These are phyloP conservation scores for Rosa multiflora DNA, from an alignment of 306 rosid genomes.

Conservation along the genomic window DNA sequence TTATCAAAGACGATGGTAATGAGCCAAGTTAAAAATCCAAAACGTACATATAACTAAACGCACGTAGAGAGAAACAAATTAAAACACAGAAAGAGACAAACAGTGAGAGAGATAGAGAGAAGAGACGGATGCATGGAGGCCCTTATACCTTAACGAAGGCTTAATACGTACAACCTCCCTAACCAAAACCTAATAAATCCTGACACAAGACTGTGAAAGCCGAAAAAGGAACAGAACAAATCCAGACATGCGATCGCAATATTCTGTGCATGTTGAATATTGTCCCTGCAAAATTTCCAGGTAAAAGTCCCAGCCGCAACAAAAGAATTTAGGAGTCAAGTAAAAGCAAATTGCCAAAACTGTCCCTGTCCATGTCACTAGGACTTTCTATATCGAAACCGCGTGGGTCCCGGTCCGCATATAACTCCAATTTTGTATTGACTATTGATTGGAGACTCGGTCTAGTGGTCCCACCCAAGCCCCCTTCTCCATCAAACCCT, in stretches of 20 bases:
- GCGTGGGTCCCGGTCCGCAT: slow-evolving; percentile 50
- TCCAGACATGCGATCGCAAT: too few species aligned
- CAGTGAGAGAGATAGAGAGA: slow-evolving; percentile 16
- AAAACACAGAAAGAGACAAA: slow-evolving; percentile 6
- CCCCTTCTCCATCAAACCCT: background rate
- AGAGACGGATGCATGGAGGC: slow-evolving; percentile 41
- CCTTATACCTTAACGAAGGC: slow-evolving; percentile 33
- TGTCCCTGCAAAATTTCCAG: slow-evolving; percentile 32
- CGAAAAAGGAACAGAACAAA: too few species aligned
- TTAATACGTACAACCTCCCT: too few species aligned
- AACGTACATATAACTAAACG: slow-evolving; percentile 12
- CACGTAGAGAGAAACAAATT: slow-evolving; percentile 1
- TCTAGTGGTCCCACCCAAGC: background rate
- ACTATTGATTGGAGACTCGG: slow-evolving; percentile 28
- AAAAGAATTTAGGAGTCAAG: slow-evolving; percentile 21
- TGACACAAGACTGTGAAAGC: too few species aligned
- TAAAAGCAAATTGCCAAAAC: background rate
- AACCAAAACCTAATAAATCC: too few species aligned
- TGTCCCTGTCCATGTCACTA: slow-evolving; percentile 3
- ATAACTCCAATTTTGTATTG: background rate
- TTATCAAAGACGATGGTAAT: slow-evolving; percentile 40
- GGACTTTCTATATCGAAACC: slow-evolving; percentile 37
- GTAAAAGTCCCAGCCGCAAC: slow-evolving; percentile 37
- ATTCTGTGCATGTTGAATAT: background rate
- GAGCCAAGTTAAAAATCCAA: slow-evolving; percentile 31